Evolutionary conservation across 768 basidiomycete species (phyloP).

Genomic region (Mycena rebaudengoi): DNA sequence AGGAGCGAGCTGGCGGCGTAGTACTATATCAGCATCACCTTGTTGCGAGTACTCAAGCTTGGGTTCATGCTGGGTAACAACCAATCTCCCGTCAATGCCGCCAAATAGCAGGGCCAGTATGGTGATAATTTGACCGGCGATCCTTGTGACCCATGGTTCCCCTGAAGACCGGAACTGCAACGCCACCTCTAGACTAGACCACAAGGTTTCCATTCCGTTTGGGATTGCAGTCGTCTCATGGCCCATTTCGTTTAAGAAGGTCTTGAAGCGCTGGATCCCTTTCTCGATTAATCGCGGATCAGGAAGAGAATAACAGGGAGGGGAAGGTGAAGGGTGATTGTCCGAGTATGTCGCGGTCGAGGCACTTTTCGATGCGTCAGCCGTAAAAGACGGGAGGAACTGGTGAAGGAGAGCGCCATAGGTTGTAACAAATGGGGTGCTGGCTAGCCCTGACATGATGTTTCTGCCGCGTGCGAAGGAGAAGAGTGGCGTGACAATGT

Average conservation of each 20-base stretch:
- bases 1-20: not conserved
- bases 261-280: not conserved
- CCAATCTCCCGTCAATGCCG: not conserved
- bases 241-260: not conserved
- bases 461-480: too few species aligned
- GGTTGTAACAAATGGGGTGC: not conserved
- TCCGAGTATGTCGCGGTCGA: not conserved
- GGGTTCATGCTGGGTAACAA: not conserved
- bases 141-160: not conserved
- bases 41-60: not conserved
- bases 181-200: not conserved
- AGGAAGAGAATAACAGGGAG: not conserved
- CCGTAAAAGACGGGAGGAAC: not conserved
- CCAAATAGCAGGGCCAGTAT: not conserved
- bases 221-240: not conserved
- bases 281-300: not conserved
- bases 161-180: not conserved
- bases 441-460: too few species aligned
- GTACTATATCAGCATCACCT: not conserved
- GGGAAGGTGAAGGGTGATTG: not conserved
- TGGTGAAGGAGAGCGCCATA: not conserved
- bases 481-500: too few species aligned
- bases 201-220: not conserved
- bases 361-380: not conserved
- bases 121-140: not conserved